A percentile compares a stretch with the other conserved stretches of the same genome.
phyloP scores from a whole-genome alignment of 2,329 filamentous ascomycete genomes.

The Diaporthe vexans region DNA sequence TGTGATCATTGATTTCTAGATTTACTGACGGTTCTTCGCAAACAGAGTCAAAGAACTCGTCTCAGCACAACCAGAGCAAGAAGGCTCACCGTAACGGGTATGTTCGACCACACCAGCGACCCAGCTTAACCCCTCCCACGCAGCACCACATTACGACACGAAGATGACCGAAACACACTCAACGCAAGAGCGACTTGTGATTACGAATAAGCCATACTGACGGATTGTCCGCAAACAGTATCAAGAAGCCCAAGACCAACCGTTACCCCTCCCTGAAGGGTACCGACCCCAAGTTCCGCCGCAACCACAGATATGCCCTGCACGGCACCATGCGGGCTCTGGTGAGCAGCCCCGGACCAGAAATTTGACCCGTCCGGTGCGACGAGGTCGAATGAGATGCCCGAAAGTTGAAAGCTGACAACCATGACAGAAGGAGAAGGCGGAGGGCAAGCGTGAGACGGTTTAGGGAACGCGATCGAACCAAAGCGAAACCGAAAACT shows the following conservation, averaged over 20 bases:
- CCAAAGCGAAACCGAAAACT: conserved; percentile 45
- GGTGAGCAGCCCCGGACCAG: conserved; percentile 61
- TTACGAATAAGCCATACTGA: conserved; percentile 36
- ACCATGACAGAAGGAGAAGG: conserved; percentile 87
- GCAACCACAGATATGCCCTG: conserved; percentile 99
- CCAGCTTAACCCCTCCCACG: conserved; percentile 9
- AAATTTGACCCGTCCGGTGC: conserved; percentile 58
- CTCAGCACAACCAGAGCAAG: conserved; percentile 97
- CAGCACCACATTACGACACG: neutral
- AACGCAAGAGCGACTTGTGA: neutral
- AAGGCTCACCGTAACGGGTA: conserved; percentile 99
- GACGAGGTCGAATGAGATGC: neutral
- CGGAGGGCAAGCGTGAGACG: conserved; percentile 93
- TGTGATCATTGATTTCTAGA: neutral
- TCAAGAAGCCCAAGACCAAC: conserved; percentile 99
- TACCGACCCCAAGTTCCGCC: conserved; percentile 99
- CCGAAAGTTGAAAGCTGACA: conserved; percentile 31
- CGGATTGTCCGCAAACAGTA: conserved; percentile 68
- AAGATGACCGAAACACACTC: neutral
- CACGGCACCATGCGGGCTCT: conserved; percentile 98
- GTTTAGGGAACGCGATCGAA: conserved; percentile 67
- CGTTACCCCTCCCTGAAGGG: conserved; percentile 99
- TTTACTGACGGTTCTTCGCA: conserved; percentile 48
- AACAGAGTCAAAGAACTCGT: conserved; percentile 99
- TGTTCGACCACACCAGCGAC: conserved; percentile 53